Evolutionary conservation across 2,329 filamentous ascomycete genomes (phyloP), one percentile per base, ranked within the genome.

Genomic region (Cladobotryum protrusum): DNA sequence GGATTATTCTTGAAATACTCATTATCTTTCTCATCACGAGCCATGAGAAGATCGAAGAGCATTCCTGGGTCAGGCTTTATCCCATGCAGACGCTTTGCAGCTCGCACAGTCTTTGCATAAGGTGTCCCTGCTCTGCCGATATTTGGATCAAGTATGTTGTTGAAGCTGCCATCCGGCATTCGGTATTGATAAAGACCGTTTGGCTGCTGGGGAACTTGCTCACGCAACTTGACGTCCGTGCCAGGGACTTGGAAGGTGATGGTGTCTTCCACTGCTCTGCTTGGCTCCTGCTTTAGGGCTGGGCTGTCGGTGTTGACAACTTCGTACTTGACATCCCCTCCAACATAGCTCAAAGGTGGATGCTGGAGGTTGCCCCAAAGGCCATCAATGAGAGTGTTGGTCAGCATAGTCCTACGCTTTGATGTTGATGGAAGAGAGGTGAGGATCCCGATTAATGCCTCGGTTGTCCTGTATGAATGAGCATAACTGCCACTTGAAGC

Each of bases 11-110:
- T 56, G 1, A 46, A 32, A 24, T 35, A 48, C 6, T 24, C 7
- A 24, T 24, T 24, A 57, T 57, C 9, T 58, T 55, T 45, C 64
- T 52, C 2, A 56, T 57, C 62, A 67, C 61, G 9, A 66, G 44
- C 20, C 33, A 29, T 45, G n/a, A 19, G 7, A 7, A 15, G 77
- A 63, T 88, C 85, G 52, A 89, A 89, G 3, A 89, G 69, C 13
- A 83, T 68, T 15, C 78, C 80, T 0, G 85, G 4, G n/a, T 45
- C 29, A 45, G 29, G 13, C 29, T 45, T 33, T 56, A 20, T 6
- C 15, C 77, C 79, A 1, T 79, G 77, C 49, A 82, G 78, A 45
- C 78, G 72, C 40, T 72, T 77, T 43, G 66, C 68, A 1, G 79
- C 77, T 39, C 74, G 74, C 14, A 86, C 81, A 0, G 82, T 81